phyloP scores from a whole-genome alignment of 108 stramenopile genomes.

The Bacterosira constricta region DNA sequence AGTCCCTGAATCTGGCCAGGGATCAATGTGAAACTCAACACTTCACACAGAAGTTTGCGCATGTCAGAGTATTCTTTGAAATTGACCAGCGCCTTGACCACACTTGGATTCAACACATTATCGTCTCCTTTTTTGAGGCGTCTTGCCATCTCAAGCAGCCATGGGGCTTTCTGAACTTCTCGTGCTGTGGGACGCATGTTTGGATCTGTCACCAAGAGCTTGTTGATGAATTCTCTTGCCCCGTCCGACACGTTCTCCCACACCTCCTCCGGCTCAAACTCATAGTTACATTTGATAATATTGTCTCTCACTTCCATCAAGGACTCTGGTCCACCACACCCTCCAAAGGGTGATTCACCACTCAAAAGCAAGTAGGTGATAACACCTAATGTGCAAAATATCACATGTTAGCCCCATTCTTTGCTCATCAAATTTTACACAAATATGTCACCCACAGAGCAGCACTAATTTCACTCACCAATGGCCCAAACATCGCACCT shows the following conservation, averaged over 20 bases:
- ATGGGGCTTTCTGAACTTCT: conserved; percentile 70
- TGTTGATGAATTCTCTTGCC: conserved; percentile 73
- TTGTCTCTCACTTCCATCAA: conserved; percentile 56
- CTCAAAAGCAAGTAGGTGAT: conserved; percentile 85
- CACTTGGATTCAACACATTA: conserved; percentile 59
- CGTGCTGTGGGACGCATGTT: conserved; percentile 65
- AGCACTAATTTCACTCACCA: conserved; percentile 39
- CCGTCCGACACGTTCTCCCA: conserved; percentile 72
- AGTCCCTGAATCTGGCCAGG: conserved; percentile 82
- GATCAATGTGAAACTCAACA: conserved; percentile 80
- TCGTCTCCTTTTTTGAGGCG: conserved; percentile 34
- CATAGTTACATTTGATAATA: conserved; percentile 54
- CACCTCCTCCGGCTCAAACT: conserved; percentile 75
- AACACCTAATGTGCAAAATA: conserved; percentile 50
- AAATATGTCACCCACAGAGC: too few relatives aligned
- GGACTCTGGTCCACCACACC: conserved; percentile 73
- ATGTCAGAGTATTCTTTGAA: conserved; percentile 84
- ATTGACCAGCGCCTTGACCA: conserved; percentile 66
- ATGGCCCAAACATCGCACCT: conserved; percentile 79
- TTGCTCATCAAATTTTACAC: too few relatives aligned
- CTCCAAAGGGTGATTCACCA: conserved; percentile 90
- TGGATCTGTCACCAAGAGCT: conserved; percentile 67
- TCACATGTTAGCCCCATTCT: background rate
- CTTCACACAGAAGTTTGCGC: conserved; percentile 79
- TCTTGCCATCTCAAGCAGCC: conserved; percentile 57